Conservation (phyloP, 495 filamentous ascomycete genomes). For the Chlorociboria aeruginascens region DNA sequence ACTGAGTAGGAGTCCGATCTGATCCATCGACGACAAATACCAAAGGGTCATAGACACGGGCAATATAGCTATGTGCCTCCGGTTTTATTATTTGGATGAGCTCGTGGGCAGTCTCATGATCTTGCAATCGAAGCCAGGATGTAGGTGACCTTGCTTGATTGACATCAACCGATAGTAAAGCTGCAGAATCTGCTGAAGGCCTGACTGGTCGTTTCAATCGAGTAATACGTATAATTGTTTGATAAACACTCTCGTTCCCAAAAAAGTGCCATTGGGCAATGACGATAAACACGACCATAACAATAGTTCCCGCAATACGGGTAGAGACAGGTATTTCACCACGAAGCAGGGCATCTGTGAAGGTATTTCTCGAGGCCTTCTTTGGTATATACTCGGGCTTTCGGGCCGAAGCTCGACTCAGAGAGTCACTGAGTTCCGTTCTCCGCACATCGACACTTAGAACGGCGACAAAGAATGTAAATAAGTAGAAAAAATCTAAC, state of each 20-base stretch:
- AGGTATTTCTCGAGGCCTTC: conserved; percentile 23
- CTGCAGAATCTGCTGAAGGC: conserved; percentile 16
- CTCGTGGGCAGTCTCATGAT: conserved; percentile 60
- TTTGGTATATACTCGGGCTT: background rate
- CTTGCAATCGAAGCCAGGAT: conserved; percentile 60
- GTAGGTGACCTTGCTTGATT: conserved; percentile 57
- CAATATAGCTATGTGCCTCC: conserved; percentile 50
- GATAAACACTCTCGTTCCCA: conserved; percentile 35
- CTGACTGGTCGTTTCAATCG: conserved; percentile 23
- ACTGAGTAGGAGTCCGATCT: conserved; percentile 34
- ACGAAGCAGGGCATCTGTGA: conserved; percentile 35
- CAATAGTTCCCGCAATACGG: conserved; percentile 45
- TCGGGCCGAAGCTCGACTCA: conserved; percentile 3
- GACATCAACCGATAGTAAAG: conserved; percentile 31
- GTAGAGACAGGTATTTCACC: conserved; percentile 43
- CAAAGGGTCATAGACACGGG: conserved; percentile 53
- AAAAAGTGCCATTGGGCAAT: conserved; percentile 57
- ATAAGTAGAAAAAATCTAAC: conserved; percentile 57
- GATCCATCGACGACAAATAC: conserved; percentile 55
- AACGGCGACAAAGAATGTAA: conserved; percentile 63
- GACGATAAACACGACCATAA: conserved; percentile 48
- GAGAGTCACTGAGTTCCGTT: conserved; percentile 41
- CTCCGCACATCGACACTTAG: conserved; percentile 63
- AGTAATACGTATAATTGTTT: conserved; percentile 19
- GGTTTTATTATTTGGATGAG: conserved; percentile 58